Evolutionary conservation across 306 rosid genomes (phyloP).

Genomic region (Prunus mira): DNA sequence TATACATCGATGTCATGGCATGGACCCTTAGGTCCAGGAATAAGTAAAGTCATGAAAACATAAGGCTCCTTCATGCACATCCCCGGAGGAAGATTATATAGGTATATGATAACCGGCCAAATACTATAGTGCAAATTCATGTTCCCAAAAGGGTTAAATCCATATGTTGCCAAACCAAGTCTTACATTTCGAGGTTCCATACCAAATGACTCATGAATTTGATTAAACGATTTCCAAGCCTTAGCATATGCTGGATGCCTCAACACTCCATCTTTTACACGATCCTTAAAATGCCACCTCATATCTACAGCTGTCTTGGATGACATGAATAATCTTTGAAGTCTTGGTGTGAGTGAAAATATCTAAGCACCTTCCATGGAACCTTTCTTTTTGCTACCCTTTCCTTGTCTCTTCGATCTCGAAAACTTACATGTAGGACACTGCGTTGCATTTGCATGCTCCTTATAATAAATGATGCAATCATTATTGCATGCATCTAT

Average conservation of each 20-base stretch:
- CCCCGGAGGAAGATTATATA: background rate
- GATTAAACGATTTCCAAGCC: background rate
- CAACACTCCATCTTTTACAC: conserved; percentile 1
- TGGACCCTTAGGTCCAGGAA: background rate
- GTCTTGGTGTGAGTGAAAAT: background rate
- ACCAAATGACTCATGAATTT: background rate
- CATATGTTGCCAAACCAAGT: background rate
- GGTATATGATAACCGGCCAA: background rate
- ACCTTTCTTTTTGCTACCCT: background rate
- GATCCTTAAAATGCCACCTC: background rate
- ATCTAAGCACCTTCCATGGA: background rate
- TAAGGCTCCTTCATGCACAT: conserved; percentile 1
- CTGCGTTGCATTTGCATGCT: background rate
- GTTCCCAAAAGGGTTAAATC: background rate
- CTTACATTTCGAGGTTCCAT: background rate
- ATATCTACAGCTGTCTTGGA: background rate
- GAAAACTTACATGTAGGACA: background rate
- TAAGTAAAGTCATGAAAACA: background rate
- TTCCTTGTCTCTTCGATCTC: background rate
- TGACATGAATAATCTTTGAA: background rate
- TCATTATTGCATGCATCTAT: background rate
- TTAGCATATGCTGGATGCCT: background rate
- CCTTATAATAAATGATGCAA: background rate
- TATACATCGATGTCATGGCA: background rate
- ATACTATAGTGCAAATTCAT: background rate